Evolutionary conservation across 768 basidiomycete species (phyloP).

Genomic region (Hygrophoropsis aurantiaca): DNA sequence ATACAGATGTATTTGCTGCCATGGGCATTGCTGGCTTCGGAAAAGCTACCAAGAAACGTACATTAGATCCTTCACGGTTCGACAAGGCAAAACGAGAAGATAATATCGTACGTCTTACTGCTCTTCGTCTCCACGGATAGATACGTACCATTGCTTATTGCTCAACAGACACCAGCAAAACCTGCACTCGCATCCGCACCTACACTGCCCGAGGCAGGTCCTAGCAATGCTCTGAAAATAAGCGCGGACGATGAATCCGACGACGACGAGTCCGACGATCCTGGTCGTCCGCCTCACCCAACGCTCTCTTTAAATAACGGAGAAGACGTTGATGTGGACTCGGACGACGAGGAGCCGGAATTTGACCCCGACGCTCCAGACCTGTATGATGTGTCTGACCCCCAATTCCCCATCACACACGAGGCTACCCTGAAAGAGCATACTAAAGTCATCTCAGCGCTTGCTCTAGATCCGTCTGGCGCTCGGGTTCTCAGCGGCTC

Average conservation of each 20-base stretch:
- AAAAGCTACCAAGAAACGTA: conserved; percentile 63
- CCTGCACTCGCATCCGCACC: neutral
- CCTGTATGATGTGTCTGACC: conserved; percentile 40
- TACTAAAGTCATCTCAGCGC: conserved; percentile 90
- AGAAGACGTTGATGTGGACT: conserved; percentile 9
- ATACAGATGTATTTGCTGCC: conserved; percentile 71
- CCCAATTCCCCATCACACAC: conserved; percentile 83
- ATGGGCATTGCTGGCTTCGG: conserved; percentile 89
- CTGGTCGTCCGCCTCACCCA: conserved; percentile 22
- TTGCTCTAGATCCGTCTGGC: conserved; percentile 91
- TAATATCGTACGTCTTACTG: conserved; percentile 19
- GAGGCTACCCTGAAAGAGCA: conserved; percentile 94
- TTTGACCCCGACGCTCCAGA: conserved; percentile 49
- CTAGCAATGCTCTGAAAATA: conserved; percentile 8
- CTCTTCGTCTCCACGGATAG: conserved; percentile 5
- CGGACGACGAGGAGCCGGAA: conserved; percentile 47
- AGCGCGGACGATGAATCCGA: conserved; percentile 18
- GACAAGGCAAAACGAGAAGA: conserved; percentile 70
- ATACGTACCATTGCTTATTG: no score
- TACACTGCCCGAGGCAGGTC: conserved; percentile 11
- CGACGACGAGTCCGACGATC: conserved; percentile 23
- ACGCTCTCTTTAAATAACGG: conserved; percentile 3
- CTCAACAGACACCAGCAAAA: no score
- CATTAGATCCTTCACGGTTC: conserved; percentile 74
- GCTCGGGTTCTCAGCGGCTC: conserved; percentile 89